phyloP scores from a whole-genome alignment of 2,329 filamentous ascomycete species.

The Arthrinium phaeospermum region DNA sequence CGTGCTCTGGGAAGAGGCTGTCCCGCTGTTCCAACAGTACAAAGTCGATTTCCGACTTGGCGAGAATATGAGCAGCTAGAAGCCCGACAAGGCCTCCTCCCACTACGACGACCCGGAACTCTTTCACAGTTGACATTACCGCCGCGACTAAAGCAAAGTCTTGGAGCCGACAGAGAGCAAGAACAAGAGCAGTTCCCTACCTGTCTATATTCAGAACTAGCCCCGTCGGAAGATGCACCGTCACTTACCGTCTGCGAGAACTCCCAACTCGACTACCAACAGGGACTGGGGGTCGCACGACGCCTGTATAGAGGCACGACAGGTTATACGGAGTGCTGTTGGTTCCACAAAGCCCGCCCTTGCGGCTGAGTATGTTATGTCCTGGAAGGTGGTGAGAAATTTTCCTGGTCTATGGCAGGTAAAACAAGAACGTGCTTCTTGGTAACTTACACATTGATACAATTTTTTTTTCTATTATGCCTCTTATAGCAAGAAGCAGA shows the following conservation, averaged over 20 bases:
- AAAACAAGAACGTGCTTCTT: background rate
- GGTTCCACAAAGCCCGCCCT: background rate
- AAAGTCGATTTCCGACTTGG: conserved; percentile 35
- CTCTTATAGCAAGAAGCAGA: too few species aligned
- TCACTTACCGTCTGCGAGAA: too few species aligned
- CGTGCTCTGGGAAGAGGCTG: background rate
- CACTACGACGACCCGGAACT: conserved; percentile 35
- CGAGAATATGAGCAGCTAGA: conserved; percentile 34
- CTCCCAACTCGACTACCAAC: background rate
- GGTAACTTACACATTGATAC: background rate
- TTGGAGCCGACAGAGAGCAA: background rate
- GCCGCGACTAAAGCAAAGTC: background rate
- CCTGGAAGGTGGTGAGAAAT: background rate
- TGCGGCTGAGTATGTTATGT: background rate
- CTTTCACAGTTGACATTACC: background rate
- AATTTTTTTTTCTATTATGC: background rate
- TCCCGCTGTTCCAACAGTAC: conserved; percentile 31
- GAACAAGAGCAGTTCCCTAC: background rate
- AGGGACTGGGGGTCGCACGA: background rate
- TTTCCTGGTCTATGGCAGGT: background rate
- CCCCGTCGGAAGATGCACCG: background rate
- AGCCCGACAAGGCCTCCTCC: conserved; percentile 36
- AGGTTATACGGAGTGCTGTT: background rate
- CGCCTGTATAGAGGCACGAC: background rate
- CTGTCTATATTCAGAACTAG: background rate